Evolutionary conservation across 1,139 yeast species (phyloP), one percentile per base, ranked within the genome.

Genomic region (Lizanozyma gosingica): DNA sequence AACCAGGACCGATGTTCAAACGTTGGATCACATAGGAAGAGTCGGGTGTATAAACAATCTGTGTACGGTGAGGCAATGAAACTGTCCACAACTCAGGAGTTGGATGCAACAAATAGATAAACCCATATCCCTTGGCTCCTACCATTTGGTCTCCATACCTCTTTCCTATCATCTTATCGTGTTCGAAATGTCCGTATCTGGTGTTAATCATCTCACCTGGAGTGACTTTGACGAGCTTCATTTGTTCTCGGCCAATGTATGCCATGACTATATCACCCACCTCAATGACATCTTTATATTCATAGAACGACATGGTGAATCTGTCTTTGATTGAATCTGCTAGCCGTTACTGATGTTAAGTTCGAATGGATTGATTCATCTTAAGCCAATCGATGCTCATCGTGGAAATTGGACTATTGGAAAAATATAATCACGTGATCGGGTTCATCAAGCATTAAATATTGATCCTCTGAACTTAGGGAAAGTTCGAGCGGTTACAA

Each of bases 31-130:
- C 88, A 54, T 87, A 92, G 22, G 95, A 79, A 2, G 96, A 84
- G 56, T 94, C 99, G 6, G 95, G 95, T 0, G 97, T 85, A 57
- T 94, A 94, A 1, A 94, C 97, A 50, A 94, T 92, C 64, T 94
- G 99, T 0, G 99, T 94, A 59, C 99, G 73, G 58, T 94, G 99
- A 1, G 98, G 97, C 39, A 94, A 68, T 0, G 97, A 87, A 27
- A 86, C 57, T 0, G 97, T 84, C 99, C 99, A 94, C 33, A 92
- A 65, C 60, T 94, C 99, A 0, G 99, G 94, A 0, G 95, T 82
- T 1, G 98, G 97, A 43, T 84, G 90, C 38, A 94, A 62, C 27
- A 92, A 67, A 56, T 92, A 95, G 38, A 94, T 78, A 54, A 87
- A 94, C 0, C 98, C 98, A 48, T 78, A 76, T 1, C 88, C 90